These are phyloP conservation scores for Rhizoclosmatium hyalinum DNA, from an alignment of 371 early-diverging fungal species.

Conservation along the genomic window DNA sequence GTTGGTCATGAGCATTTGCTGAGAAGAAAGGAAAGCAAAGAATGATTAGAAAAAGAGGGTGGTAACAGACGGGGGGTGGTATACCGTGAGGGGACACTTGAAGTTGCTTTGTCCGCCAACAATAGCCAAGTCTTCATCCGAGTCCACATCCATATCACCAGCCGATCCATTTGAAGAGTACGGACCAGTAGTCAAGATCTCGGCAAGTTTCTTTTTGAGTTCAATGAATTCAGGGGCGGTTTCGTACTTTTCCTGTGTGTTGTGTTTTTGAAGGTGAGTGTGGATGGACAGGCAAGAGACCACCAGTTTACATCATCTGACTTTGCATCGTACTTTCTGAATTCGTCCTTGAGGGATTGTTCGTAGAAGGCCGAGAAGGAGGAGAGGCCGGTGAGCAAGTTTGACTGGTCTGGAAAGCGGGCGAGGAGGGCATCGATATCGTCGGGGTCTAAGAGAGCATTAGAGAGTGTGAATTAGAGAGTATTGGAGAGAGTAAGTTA, in stretches of 20 bases:
- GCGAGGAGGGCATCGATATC: background rate
- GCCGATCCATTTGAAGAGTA: too few species aligned
- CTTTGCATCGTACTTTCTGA: background rate
- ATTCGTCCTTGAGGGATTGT: background rate
- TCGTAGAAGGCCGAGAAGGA: background rate
- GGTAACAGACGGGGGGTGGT: background rate
- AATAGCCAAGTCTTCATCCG: background rate
- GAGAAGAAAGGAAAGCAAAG: background rate
- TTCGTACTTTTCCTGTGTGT: background rate
- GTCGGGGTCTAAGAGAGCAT: background rate
- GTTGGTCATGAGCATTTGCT: constrained; percentile 30
- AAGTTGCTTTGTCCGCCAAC: constrained; percentile 3
- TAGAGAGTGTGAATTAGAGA: too few species aligned
- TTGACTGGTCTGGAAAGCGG: background rate
- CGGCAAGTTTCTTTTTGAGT: background rate
- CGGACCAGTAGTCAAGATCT: background rate
- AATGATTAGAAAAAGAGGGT: background rate
- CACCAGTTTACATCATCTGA: background rate
- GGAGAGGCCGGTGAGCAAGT: background rate
- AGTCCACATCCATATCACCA: background rate
- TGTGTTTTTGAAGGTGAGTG: background rate
- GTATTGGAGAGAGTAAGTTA: background rate
- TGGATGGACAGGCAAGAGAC: background rate
- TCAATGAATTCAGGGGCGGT: background rate
- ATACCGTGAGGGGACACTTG: constrained; percentile 2